These are phyloP conservation scores for Colletotrichum sp. DNA, from an alignment of 2,329 filamentous ascomycete species.

Conservation along the genomic window DNA sequence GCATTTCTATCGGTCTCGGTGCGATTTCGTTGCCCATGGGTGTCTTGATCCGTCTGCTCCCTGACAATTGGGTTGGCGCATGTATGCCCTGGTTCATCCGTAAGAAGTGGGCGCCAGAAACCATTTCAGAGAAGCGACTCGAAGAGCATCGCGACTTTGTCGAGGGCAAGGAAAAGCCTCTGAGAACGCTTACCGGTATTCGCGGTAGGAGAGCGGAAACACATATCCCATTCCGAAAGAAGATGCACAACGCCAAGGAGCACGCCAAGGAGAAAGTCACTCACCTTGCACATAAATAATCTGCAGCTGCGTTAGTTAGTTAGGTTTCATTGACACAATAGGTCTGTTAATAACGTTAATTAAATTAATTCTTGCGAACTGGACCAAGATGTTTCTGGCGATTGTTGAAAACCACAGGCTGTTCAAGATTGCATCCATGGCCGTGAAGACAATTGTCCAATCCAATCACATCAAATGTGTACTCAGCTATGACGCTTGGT, in stretches of 20 bases:
- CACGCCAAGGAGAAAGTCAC: slow-evolving; percentile 23
- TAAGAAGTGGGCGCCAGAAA: slow-evolving; percentile 28
- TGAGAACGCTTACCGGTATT: slow-evolving; percentile 34
- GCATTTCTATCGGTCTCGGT: slow-evolving; percentile 79
- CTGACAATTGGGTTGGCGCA: slow-evolving; percentile 58
- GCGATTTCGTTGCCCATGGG: slow-evolving; percentile 78
- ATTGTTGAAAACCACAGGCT: background rate
- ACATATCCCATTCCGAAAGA: slow-evolving; percentile 33
- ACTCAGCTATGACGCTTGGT: background rate
- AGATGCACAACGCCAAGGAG: slow-evolving; percentile 32
- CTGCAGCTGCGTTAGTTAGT: background rate
- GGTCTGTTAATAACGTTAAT: background rate
- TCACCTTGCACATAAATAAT: background rate
- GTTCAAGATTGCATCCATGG: background rate
- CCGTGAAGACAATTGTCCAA: background rate
- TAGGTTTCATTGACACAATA: background rate
- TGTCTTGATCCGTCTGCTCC: slow-evolving; percentile 73
- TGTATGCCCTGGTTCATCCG: slow-evolving; percentile 31
- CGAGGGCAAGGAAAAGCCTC: slow-evolving; percentile 27
- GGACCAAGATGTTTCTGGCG: background rate
- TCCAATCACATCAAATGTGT: background rate
- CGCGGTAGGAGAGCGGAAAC: slow-evolving; percentile 32
- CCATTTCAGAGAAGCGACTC: slow-evolving; percentile 23
- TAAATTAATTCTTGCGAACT: background rate
- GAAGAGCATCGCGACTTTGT: slow-evolving; percentile 21